Evolutionary conservation across 352 stramenopile species (phyloP), one percentile per base, ranked within the genome.

Genomic region (Phytopythium ostracodes): DNA sequence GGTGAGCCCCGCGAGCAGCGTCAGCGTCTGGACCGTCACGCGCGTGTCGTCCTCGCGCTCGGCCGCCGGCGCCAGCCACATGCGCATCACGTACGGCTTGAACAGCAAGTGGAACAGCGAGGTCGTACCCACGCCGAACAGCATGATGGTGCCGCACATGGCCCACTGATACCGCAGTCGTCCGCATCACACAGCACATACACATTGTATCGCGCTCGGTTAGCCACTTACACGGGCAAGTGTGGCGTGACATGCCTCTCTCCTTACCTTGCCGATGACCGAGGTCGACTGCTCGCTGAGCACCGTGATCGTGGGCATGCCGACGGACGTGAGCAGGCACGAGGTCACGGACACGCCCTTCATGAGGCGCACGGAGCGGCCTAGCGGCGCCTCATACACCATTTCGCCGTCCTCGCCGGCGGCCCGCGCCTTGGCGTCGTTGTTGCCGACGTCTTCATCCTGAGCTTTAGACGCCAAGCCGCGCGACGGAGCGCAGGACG

Each of bases 111-210:
- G 87, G 69, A 92, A 95, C 25, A 93, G 70, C 60, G 84, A 87
- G 33, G 87, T 95, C 44, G 84, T 91, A 59, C 84, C 84, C 1
- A 94, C 56, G 10, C 87, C 87, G 59, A 96, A 96, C 65, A 92
- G 66, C 86, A 95, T 93, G 62, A 95, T 84, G 46, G 86, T 95
- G 50, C 86, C 81, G 67, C 86, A 95, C 86, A 95, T 95, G 53
- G 86, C 86, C 86, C 86, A 95, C 81, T 60, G n/a, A n/a, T n/a
- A n/a, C n/a, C n/a, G 18, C 18, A 35, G 2, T 4, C 51, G 27
- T 43, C 14, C 27, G 27, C 52, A 38, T 6, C 10, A 3, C 12
- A 40, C 43, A 31, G 9, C 31, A 17, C 56, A 38, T 10, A 15
- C 33, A n/a, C n/a, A n/a, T n/a, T n/a, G n/a, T n/a, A n/a, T n/a